These are phyloP conservation scores for Boletus bicolor DNA, from an alignment of 768 basidiomycete genomes.

Conservation along the genomic window DNA sequence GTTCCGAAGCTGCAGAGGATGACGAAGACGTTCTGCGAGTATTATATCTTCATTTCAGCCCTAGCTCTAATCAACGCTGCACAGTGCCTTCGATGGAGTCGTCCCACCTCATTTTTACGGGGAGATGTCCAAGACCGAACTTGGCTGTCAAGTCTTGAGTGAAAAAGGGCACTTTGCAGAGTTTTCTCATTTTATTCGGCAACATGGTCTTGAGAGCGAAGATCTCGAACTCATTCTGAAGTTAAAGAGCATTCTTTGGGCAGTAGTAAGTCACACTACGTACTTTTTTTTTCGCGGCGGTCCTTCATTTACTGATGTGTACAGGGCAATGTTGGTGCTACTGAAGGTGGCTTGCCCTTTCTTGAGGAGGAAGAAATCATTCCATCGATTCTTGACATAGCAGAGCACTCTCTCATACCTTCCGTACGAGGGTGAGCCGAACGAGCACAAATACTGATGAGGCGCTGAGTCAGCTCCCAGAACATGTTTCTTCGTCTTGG, in stretches of 20 bases:
- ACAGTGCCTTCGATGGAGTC: slow-evolving; percentile 76
- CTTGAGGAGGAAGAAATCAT: slow-evolving; percentile 95
- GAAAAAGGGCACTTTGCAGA: slow-evolving; percentile 90
- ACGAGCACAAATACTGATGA: background rate
- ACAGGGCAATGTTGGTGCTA: slow-evolving; percentile 92
- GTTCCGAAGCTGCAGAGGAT: slow-evolving; percentile 48
- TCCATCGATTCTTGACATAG: slow-evolving; percentile 85
- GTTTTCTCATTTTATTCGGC: slow-evolving; percentile 86
- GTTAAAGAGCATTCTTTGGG: slow-evolving; percentile 95
- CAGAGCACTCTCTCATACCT: slow-evolving; percentile 82
- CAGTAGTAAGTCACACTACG: slow-evolving; percentile 66
- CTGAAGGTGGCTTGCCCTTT: slow-evolving; percentile 87
- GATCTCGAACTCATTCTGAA: slow-evolving; percentile 84
- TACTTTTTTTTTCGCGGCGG: background rate
- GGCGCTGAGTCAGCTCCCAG: slow-evolving; percentile 40
- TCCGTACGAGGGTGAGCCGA: slow-evolving; percentile 86
- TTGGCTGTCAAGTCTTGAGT: slow-evolving; percentile 86
- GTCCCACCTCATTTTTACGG: slow-evolving; percentile 97
- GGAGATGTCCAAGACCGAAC: slow-evolving; percentile 94
- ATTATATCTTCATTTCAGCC: background rate
- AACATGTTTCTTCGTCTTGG: slow-evolving; percentile 94
- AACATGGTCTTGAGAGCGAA: slow-evolving; percentile 79
- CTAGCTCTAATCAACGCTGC: background rate
- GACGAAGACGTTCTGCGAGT: slow-evolving; percentile 63
- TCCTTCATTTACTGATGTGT: background rate